phyloP scores from a whole-genome alignment of 768 basidiomycete species.

The Boletus barrowsii region DNA sequence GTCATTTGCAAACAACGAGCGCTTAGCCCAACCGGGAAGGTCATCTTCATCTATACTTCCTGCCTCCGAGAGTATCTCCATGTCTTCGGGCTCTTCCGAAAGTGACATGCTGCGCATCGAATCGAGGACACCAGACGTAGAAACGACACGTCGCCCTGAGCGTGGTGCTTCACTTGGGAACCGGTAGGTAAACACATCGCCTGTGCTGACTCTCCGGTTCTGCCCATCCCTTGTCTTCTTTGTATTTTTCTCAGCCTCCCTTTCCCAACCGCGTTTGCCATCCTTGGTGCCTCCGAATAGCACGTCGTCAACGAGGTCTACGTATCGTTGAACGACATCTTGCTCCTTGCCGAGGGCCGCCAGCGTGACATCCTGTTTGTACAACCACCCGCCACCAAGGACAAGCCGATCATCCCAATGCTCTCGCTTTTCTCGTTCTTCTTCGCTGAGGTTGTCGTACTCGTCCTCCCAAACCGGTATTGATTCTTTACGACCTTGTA shows the following conservation, averaged over 20 bases:
- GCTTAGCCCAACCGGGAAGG: slow-evolving; percentile 76
- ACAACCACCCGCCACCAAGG: slow-evolving; percentile 80
- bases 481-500: slow-evolving; percentile 59
- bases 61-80: slow-evolving; percentile 41
- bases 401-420: slow-evolving; percentile 81
- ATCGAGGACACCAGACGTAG: slow-evolving; percentile 52
- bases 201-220: slow-evolving; percentile 32
- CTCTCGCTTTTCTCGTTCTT: slow-evolving; percentile 56
- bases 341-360: slow-evolving; percentile 56
- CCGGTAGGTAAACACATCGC: slow-evolving; percentile 27
- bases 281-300: slow-evolving; percentile 62
- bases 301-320: slow-evolving; percentile 78
- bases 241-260: slow-evolving; percentile 43
- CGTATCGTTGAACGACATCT: slow-evolving; percentile 53
- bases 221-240: slow-evolving; percentile 42
- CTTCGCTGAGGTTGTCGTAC: slow-evolving; percentile 47
- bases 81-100: slow-evolving; percentile 56
- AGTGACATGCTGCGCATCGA: slow-evolving; percentile 48
- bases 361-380: slow-evolving; percentile 60
- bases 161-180: slow-evolving; percentile 19
- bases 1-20: slow-evolving; percentile 51
- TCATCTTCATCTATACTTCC: slow-evolving; percentile 63
- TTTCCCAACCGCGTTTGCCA: slow-evolving; percentile 46
- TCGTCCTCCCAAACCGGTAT: slow-evolving; percentile 85
- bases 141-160: slow-evolving; percentile 50